Percentiles rank a stretch among this genome's conserved stretches.
These are phyloP conservation scores for Quercus tomentella DNA, from an alignment of 331 rosid genomes.

Conservation along the genomic window DNA sequence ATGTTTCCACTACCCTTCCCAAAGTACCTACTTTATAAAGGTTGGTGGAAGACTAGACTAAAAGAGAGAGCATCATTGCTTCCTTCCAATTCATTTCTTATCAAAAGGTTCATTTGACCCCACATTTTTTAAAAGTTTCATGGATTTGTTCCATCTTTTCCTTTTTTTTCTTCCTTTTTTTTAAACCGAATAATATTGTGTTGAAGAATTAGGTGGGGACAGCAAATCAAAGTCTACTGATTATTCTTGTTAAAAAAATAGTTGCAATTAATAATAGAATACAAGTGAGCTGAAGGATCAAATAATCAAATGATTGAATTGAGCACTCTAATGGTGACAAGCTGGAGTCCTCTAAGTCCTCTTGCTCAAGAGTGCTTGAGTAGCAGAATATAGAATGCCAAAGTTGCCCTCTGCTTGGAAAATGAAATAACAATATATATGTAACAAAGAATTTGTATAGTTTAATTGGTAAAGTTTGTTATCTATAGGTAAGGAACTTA, in stretches of 20 bases:
- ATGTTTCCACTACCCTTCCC: conserved; percentile 28
- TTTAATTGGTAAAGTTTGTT: no score
- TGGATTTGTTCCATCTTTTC: conserved; percentile 6
- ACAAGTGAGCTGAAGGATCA: background rate
- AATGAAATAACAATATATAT: background rate
- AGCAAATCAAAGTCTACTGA: background rate
- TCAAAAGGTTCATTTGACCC: conserved; percentile 17
- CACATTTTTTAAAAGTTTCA: conserved; percentile 26
- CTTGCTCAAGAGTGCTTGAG: background rate
- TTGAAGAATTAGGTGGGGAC: conserved; percentile 11
- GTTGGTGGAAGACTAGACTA: background rate
- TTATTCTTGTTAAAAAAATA: background rate
- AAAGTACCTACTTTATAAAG: background rate
- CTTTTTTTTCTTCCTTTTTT: conserved; percentile 7
- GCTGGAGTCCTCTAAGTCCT: background rate
- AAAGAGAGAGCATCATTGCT: conserved; percentile 2
- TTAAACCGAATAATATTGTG: conserved; percentile 18
- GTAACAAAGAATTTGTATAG: background rate
- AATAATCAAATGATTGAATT: background rate
- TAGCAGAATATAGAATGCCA: background rate
- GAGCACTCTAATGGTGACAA: background rate
- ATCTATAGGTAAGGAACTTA: no score
- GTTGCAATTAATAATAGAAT: background rate
- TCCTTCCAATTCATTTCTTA: conserved; percentile 7
- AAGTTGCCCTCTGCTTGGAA: background rate